Evolutionary conservation across 768 basidiomycete genomes (phyloP).

Genomic region (Suillus variegatus): DNA sequence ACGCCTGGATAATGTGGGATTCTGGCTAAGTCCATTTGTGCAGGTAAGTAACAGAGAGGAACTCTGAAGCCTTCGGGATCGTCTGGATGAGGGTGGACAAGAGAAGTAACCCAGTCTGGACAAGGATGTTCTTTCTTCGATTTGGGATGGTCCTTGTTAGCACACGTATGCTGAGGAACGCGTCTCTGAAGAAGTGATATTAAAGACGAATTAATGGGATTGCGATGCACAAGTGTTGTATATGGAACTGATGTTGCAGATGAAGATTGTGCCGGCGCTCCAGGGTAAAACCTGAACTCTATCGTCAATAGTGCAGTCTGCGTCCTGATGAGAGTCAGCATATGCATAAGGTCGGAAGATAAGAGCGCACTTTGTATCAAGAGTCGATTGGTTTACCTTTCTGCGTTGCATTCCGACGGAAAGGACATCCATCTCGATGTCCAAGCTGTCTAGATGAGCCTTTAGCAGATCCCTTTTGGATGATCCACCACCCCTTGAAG

Average conservation of each 20-base stretch:
- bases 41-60: slow-evolving; percentile 63
- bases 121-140: slow-evolving; percentile 45
- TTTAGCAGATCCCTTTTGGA: slow-evolving; percentile 68
- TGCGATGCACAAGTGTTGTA: slow-evolving; percentile 65
- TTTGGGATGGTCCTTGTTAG: slow-evolving; percentile 35
- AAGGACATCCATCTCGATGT: slow-evolving; percentile 75
- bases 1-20: slow-evolving; percentile 8
- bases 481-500: slow-evolving; percentile 24
- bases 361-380: slow-evolving; percentile 72
- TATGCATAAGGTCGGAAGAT: slow-evolving; percentile 13
- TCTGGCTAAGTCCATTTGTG: slow-evolving; percentile 33
- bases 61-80: slow-evolving; percentile 55
- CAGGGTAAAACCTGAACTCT: slow-evolving; percentile 68
- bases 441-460: slow-evolving; percentile 63
- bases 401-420: slow-evolving; percentile 82
- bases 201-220: slow-evolving; percentile 49
- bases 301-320: slow-evolving; percentile 69
- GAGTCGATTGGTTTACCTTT: slow-evolving; percentile 77
- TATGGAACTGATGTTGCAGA: slow-evolving; percentile 40
- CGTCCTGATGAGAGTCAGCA: slow-evolving; percentile 47
- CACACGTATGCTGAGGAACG: slow-evolving; percentile 26
- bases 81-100: slow-evolving; percentile 54
- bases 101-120: slow-evolving; percentile 57
- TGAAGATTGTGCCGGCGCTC: slow-evolving; percentile 45
- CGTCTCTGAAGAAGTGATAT: slow-evolving; percentile 50